A percentile compares a stretch with the other conserved stretches of the same genome.
phyloP scores from a whole-genome alignment of 140 eudicot species.

The Oenanthe javanica region DNA sequence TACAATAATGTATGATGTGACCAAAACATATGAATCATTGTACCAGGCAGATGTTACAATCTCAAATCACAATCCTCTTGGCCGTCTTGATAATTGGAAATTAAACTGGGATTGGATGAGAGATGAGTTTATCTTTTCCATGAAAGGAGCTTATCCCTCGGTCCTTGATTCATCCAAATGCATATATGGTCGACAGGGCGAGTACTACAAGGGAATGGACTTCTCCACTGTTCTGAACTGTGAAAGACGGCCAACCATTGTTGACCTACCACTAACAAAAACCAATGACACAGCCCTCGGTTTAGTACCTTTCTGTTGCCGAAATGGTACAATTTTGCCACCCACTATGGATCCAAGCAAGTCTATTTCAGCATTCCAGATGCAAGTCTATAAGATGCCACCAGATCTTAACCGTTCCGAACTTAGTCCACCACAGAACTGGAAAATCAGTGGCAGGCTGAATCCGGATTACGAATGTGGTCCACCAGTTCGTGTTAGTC shows the following conservation, averaged over 20 bases:
- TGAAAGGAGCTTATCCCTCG: conserved; percentile 70
- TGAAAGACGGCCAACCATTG: conserved; percentile 62
- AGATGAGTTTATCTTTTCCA: conserved; percentile 69
- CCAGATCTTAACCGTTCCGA: conserved; percentile 76
- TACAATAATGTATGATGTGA: conserved; percentile 76
- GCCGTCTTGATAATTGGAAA: conserved; percentile 93
- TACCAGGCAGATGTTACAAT: conserved; percentile 92
- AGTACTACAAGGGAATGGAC: conserved; percentile 36
- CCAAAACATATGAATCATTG: conserved; percentile 44
- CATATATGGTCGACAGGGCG: conserved; percentile 64
- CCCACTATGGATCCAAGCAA: conserved; percentile 81
- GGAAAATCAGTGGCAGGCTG: conserved; percentile 64
- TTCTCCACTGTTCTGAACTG: conserved; percentile 75
- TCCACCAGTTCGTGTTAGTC: conserved; percentile 83
- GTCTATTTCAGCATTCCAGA: conserved; percentile 65
- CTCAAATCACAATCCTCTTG: conserved; percentile 70
- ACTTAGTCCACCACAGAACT: conserved; percentile 82
- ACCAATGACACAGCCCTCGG: conserved; percentile 72
- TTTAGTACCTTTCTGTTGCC: conserved; percentile 73
- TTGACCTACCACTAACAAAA: conserved; percentile 66
- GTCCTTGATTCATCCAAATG: conserved; percentile 64
- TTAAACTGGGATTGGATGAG: conserved; percentile 95
- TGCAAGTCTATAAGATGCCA: conserved; percentile 78
- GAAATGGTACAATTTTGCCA: conserved; percentile 93
- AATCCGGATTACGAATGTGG: conserved; percentile 92